These are phyloP conservation scores for Linnemannia elongata DNA, from an alignment of 192 early-diverging fungal genomes.

Conservation along the genomic window DNA sequence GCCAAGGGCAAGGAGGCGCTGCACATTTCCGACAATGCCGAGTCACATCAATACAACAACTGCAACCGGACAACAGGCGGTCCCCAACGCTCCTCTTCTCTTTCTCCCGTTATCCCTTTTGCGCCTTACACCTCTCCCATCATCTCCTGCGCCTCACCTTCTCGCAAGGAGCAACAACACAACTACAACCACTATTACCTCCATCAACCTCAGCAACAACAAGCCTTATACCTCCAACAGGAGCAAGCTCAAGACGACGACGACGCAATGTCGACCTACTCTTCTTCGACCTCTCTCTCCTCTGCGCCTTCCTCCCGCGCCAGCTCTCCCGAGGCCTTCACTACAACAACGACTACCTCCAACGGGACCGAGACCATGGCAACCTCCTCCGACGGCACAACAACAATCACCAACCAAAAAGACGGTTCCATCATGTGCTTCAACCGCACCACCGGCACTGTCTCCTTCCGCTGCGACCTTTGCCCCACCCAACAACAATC, in stretches of 20 bases:
- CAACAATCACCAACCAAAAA: constrained; percentile 3
- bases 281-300: constrained; percentile 17
- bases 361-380: constrained; percentile 13
- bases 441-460: constrained; percentile 3
- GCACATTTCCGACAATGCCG: neutral
- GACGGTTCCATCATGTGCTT: constrained; percentile 40
- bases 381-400: neutral
- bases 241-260: neutral
- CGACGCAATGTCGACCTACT: neutral
- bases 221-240: neutral
- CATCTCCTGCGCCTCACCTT: neutral
- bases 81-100: constrained; percentile 10
- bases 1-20: neutral
- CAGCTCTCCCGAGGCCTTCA: neutral
- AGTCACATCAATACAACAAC: neutral
- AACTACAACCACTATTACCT: neutral
- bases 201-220: neutral
- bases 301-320: constrained; percentile 1
- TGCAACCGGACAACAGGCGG: neutral
- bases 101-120: constrained; percentile 7
- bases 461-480: constrained; percentile 34
- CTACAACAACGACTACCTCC: constrained; percentile 7
- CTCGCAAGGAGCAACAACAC: neutral
- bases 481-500: constrained; percentile 12
- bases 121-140: constrained; percentile 15